Conservation (phyloP, 2,329 filamentous ascomycete genomes). For the Trichoderma citrinoviride region DNA sequence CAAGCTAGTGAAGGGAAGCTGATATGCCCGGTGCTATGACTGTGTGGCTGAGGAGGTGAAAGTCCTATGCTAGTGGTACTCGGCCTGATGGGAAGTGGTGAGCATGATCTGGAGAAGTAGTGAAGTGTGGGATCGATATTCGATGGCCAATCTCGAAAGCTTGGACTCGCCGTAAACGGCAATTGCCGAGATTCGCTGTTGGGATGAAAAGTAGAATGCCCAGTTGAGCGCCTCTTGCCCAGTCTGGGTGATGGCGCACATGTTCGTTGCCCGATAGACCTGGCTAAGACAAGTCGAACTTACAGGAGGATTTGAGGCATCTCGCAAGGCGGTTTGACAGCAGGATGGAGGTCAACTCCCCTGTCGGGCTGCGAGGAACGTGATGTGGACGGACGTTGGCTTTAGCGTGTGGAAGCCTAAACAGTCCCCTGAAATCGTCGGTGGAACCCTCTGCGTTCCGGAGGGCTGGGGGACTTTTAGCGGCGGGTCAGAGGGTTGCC, state of each 20-base stretch:
- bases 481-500: not conserved
- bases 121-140: too few relatives aligned
- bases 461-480: not conserved
- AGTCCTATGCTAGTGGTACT: too few relatives aligned
- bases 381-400: not conserved
- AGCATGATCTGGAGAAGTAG: too few relatives aligned
- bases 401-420: conserved; percentile 11
- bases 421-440: not conserved
- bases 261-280: not conserved
- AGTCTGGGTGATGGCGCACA: too few relatives aligned
- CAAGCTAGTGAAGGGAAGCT: not conserved
- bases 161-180: not conserved
- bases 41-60: not conserved
- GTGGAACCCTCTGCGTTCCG: too few relatives aligned
- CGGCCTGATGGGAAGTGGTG: too few relatives aligned
- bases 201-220: not conserved
- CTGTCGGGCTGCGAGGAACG: conserved; percentile 5
- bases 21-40: not conserved
- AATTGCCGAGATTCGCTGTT: not conserved
- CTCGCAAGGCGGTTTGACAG: not conserved
- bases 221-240: not conserved
- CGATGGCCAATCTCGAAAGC: too few relatives aligned
- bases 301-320: not conserved
- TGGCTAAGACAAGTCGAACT: too few relatives aligned
- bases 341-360: too few relatives aligned